Percentiles rank a stretch among this genome's conserved stretches.
Conservation (phyloP, 495 filamentous ascomycete genomes). For the Niebla homalea region DNA sequence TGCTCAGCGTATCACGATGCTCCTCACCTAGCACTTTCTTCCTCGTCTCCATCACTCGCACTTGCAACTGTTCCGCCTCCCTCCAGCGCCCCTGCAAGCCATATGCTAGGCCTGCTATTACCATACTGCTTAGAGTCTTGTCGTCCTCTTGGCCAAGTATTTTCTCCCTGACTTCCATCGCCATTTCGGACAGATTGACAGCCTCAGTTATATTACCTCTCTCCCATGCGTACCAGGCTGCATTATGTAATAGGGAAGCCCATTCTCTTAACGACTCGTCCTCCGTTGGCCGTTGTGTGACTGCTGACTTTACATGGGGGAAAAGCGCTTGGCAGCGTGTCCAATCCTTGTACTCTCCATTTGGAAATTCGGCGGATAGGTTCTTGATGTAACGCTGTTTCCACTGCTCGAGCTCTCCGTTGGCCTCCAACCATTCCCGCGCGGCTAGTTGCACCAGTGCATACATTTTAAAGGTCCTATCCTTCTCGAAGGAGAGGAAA, state of each 20-base stretch:
- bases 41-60: not conserved
- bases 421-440: no score
- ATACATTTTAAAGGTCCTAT: no score
- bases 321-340: no score
- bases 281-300: no score
- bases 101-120: no score
- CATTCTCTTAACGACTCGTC: slow-evolving; percentile 19
- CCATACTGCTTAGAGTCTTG: slow-evolving; percentile 4
- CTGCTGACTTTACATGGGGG: no score
- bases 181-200: slow-evolving; percentile 7
- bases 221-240: slow-evolving; percentile 17
- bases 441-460: no score
- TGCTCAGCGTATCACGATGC: slow-evolving; percentile 14
- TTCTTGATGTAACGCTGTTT: no score
- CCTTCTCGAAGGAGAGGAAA: no score
- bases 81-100: slow-evolving; percentile 12
- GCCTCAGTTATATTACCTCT: slow-evolving; percentile 15
- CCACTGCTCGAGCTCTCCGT: no score
- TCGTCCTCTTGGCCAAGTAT: slow-evolving; percentile 12
- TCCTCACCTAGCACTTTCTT: slow-evolving; percentile 2
- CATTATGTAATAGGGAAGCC: slow-evolving; percentile 21
- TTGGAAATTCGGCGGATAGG: no score
- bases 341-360: no score
- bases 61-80: slow-evolving; percentile 15
- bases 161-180: slow-evolving; percentile 14